phyloP scores from a whole-genome alignment of 1,284 basidiomycete genomes.

The Peniophora sp. region DNA sequence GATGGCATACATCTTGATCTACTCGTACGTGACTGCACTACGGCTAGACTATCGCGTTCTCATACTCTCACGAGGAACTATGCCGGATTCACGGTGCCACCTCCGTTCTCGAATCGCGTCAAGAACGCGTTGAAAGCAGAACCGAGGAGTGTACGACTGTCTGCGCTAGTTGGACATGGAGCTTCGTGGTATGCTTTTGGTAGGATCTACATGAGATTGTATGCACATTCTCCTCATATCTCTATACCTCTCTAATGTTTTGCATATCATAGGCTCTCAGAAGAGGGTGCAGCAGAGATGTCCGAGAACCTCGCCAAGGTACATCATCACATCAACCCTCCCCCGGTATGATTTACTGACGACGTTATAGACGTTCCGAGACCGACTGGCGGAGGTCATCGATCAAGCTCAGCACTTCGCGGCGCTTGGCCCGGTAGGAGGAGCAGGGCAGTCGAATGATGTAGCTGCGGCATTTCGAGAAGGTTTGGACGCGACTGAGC shows the following conservation, averaged over 20 bases:
- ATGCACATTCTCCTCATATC: slow-evolving; percentile 17
- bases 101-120: slow-evolving; percentile 68
- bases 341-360: slow-evolving; percentile 3
- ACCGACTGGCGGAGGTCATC: slow-evolving; percentile 72
- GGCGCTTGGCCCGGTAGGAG: slow-evolving; percentile 54
- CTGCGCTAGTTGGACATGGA: slow-evolving; percentile 76
- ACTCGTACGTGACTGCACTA: slow-evolving; percentile 49
- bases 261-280: not conserved
- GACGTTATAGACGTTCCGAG: slow-evolving; percentile 61
- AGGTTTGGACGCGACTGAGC: slow-evolving; percentile 81
- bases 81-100: slow-evolving; percentile 78
- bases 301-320: slow-evolving; percentile 66
- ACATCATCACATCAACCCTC: slow-evolving; percentile 10
- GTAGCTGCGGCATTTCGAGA: slow-evolving; percentile 74
- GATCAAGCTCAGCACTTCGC: slow-evolving; percentile 90
- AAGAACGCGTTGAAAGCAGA: slow-evolving; percentile 82
- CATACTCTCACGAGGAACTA: slow-evolving; percentile 50
- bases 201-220: slow-evolving; percentile 76
- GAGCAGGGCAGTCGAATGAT: slow-evolving; percentile 45
- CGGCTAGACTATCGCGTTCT: too few relatives aligned
- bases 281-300: slow-evolving; percentile 58
- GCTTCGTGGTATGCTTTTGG: slow-evolving; percentile 90
- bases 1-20: slow-evolving; percentile 77
- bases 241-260: not conserved
- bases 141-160: slow-evolving; percentile 71